Evolutionary conservation across 2,329 filamentous ascomycete genomes (phyloP).

Genomic region (Parascedosporium putredinis): DNA sequence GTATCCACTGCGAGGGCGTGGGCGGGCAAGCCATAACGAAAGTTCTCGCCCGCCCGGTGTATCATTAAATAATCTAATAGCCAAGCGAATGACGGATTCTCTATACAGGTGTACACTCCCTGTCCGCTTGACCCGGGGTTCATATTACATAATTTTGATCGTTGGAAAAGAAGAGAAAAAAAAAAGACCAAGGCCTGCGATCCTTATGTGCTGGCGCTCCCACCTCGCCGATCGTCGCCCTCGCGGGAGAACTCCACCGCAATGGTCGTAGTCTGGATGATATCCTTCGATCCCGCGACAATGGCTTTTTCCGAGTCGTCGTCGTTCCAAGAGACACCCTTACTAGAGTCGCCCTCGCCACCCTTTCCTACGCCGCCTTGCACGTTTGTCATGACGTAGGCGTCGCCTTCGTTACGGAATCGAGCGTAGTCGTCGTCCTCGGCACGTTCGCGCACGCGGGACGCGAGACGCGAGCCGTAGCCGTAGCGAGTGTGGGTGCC

Average conservation of each 20-base stretch:
- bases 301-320: not conserved
- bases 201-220: no score
- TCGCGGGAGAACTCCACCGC: not conserved
- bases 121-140: no score
- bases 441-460: not conserved
- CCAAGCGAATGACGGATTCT: no score
- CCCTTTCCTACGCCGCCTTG: not conserved
- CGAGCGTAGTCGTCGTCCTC: not conserved
- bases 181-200: no score
- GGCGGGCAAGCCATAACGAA: no score
- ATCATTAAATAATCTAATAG: no score
- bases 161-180: no score
- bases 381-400: not conserved
- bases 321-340: not conserved
- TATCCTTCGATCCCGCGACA: not conserved
- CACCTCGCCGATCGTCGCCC: not conserved
- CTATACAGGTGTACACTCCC: no score
- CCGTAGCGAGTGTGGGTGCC: not conserved
- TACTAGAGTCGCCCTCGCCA: not conserved
- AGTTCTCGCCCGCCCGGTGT: no score
- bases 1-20: no score
- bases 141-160: no score
- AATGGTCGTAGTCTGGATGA: not conserved
- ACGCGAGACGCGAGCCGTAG: not conserved
- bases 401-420: not conserved